These are phyloP conservation scores for Gaeumannomyces tritici DNA, from an alignment of 2,329 filamentous ascomycete genomes.

Conservation along the genomic window DNA sequence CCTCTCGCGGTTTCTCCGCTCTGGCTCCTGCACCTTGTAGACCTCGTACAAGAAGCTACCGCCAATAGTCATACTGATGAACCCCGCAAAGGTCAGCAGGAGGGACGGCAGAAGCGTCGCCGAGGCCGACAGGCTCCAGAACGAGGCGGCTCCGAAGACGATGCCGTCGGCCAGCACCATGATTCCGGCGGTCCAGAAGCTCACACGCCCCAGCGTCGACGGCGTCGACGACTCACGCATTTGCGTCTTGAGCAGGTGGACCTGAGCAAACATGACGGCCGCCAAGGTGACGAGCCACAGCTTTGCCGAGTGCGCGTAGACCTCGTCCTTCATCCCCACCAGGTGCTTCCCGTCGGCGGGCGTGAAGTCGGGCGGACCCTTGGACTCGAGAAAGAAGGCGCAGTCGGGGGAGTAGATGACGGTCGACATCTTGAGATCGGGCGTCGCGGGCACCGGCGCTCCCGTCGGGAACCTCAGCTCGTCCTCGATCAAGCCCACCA, in stretches of 20 bases:
- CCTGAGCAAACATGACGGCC: conserved; percentile 48
- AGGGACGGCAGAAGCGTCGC: conserved; percentile 49
- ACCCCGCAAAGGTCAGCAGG: conserved; percentile 39
- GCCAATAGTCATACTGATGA: conserved; percentile 48
- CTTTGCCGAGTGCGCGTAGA: conserved; percentile 46
- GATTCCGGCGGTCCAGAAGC: conserved; percentile 50
- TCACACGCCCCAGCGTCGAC: conserved; percentile 56
- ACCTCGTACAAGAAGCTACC: conserved; percentile 51
- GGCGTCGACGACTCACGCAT: conserved; percentile 59
- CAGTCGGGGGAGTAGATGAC: conserved; percentile 62
- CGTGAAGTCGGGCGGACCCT: conserved; percentile 48
- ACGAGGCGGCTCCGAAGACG: conserved; percentile 45
- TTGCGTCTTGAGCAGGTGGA: conserved; percentile 52
- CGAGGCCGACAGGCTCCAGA: conserved; percentile 45
- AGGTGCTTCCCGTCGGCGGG: conserved; percentile 42
- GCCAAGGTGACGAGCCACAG: conserved; percentile 49
- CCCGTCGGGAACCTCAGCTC: conserved; percentile 54
- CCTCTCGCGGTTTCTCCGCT: conserved; percentile 33
- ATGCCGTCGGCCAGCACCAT: conserved; percentile 57
- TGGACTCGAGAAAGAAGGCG: conserved; percentile 55
- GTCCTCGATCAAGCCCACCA: conserved; percentile 47
- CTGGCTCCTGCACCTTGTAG: conserved; percentile 50
- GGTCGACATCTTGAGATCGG: conserved; percentile 50
- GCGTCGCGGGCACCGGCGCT: conserved; percentile 42
- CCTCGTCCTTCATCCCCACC: conserved; percentile 50